Base-by-base conservation (phyloP, 495 filamentous ascomycete species). In the Podospora anserina region DNA sequence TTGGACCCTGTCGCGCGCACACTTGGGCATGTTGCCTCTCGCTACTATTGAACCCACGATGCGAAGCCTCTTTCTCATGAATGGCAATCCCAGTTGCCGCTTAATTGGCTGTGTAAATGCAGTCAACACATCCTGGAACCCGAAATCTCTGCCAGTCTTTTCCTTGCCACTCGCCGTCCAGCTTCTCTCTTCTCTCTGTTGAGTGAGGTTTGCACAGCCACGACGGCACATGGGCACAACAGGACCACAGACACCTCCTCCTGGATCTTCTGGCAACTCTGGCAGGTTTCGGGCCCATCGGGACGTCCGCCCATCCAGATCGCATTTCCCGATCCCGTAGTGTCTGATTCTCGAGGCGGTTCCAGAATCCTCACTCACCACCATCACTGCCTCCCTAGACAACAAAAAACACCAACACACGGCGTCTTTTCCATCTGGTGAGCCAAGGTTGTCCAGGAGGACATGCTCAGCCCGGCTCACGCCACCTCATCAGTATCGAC, bases 11-110 rank as follows among this genome's bases (percentile, higher is more conserved):
- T 23, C 23, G 23, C 30, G 9, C 39, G 39, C 39, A 49, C 39
- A 49, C 39, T 49, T 49, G 39, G 39, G 39, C 55, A 58, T 63
- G 49, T 63, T 63, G 56, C 68, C 64, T 28, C 63, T 60, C 53
- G 39, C 39, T 49, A 49, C 39, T 49, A 23, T 49, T 9, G 5
- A 49, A 18, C 11, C 9, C 39, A 13, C 39, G 39, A 49, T 49
- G 39, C 62, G 60, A 64, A 68, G 67, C 61, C 64, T 66, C 26
- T 32, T 32, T 32, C 7, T 32, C 30, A 5, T 7, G 39, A 11
- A 49, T 9, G 39, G 39, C 13, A 1, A 49, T 49, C 39, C 39
- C 13, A 18, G 39, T 18, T 49, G 39, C 39, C 39, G 15, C 39
- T 49, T 49, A 49, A 49, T 49, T 49, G 30, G 54, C 54, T 56